Percentiles rank a stretch among this genome's conserved stretches.
Conservation (phyloP, 495 filamentous ascomycete species). For the Aspergillus biplanus region DNA sequence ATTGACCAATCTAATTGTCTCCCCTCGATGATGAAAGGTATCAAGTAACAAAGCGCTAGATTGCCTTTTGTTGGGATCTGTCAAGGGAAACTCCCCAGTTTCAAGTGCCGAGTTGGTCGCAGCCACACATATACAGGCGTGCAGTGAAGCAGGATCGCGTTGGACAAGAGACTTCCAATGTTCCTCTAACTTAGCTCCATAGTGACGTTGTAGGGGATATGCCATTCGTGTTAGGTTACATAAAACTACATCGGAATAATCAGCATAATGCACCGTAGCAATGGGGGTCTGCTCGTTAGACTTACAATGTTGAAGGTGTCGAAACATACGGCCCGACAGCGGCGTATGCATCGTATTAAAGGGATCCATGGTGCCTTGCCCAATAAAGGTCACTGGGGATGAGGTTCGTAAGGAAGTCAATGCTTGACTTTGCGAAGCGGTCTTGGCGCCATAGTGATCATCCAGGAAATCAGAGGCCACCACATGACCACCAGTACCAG, state of each 20-base stretch:
- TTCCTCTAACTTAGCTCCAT: constrained; percentile 41
- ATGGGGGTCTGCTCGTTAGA: neutral
- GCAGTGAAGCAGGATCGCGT: constrained; percentile 45
- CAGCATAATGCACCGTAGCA: constrained; percentile 6
- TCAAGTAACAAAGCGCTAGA: constrained; percentile 44
- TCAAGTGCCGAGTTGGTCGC: constrained; percentile 46
- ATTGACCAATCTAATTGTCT: constrained; percentile 52
- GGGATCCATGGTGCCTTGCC: constrained; percentile 44
- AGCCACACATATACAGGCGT: constrained; percentile 49
- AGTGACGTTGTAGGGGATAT: constrained; percentile 45
- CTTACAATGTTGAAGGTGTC: constrained; percentile 48
- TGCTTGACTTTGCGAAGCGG: constrained; percentile 13
- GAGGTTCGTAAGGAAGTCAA: constrained; percentile 17
- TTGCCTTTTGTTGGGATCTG: constrained; percentile 39
- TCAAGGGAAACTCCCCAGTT: constrained; percentile 42
- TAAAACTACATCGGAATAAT: constrained; percentile 35
- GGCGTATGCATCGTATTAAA: constrained; percentile 47
- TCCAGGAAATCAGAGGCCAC: neutral
- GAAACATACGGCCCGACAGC: constrained; percentile 48
- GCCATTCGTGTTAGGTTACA: constrained; percentile 45
- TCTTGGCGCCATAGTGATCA: constrained; percentile 22
- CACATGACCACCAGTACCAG: no score
- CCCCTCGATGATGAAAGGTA: constrained; percentile 49
- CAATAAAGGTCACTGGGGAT: constrained; percentile 35
- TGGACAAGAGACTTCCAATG: constrained; percentile 49